phyloP scores from a whole-genome alignment of 2,329 filamentous ascomycete species.

The Colletotrichum abscissum region DNA sequence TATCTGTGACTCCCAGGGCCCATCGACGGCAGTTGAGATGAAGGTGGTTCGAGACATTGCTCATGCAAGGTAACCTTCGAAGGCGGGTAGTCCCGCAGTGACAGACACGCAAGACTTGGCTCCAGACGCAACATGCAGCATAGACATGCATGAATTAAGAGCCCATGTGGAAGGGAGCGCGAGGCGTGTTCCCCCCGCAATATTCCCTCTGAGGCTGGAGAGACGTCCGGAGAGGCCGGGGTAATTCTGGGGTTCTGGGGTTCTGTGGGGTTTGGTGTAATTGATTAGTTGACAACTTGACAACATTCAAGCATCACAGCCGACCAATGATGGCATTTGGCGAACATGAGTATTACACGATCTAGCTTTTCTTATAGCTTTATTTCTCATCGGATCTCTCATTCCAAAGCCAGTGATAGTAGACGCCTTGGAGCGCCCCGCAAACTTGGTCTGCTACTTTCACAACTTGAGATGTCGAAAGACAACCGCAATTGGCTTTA shows the following conservation, averaged over 20 bases:
- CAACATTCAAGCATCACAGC: too few relatives aligned
- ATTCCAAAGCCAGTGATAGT: too few relatives aligned
- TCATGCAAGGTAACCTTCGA: not conserved
- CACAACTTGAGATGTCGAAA: too few relatives aligned
- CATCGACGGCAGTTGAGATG: not conserved
- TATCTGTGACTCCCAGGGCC: too few relatives aligned
- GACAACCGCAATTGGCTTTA: too few relatives aligned
- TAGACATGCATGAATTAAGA: not conserved
- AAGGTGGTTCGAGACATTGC: not conserved
- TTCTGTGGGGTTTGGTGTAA: not conserved
- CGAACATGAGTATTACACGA: too few relatives aligned
- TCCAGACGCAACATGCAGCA: not conserved
- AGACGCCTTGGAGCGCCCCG: too few relatives aligned
- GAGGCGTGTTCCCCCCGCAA: not conserved
- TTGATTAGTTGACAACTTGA: not conserved
- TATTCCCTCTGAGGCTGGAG: not conserved
- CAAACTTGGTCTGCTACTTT: too few relatives aligned
- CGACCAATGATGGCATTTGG: too few relatives aligned
- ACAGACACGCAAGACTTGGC: not conserved
- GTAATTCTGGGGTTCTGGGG: constrained; percentile 5
- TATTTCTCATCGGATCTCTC: too few relatives aligned
- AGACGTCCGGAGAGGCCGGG: not conserved
- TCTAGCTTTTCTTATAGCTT: too few relatives aligned
- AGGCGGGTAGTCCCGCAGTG: not conserved
- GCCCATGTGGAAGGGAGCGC: too few relatives aligned